Percentiles rank a stretch among this genome's conserved stretches.
These are phyloP conservation scores for Straminergon stramineum DNA, from an alignment of 225 moss, liverwort and hornwort species.

Conservation along the genomic window DNA sequence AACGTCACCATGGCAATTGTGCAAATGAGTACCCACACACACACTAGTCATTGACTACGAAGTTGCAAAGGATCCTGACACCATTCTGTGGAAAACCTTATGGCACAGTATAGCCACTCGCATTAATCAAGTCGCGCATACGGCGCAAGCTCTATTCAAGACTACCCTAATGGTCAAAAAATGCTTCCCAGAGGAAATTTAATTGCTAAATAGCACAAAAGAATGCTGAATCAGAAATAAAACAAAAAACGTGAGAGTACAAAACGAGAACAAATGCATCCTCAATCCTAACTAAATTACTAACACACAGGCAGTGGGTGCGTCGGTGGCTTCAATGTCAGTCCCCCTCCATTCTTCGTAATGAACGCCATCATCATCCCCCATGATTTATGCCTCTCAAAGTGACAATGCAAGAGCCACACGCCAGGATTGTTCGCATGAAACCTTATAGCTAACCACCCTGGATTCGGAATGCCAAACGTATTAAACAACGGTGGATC, in stretches of 20 bases:
- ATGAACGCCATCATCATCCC: constrained; percentile 32
- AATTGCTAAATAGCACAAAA: not conserved
- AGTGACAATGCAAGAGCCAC: constrained; percentile 33
- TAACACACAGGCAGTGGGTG: not conserved
- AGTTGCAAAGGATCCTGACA: not conserved
- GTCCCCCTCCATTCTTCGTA: not conserved
- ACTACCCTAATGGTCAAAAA: not conserved
- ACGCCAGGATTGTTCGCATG: constrained; percentile 18
- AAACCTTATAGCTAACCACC: constrained; percentile 22
- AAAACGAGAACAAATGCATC: not conserved
- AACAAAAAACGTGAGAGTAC: not conserved
- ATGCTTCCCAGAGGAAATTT: not conserved
- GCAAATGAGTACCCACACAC: too few species aligned
- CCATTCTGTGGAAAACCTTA: not conserved
- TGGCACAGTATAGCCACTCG: not conserved
- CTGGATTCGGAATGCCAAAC: not conserved
- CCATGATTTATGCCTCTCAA: constrained; percentile 19
- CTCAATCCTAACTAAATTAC: not conserved
- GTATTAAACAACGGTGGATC: constrained; percentile 33
- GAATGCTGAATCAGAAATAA: not conserved
- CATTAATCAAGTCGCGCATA: not conserved
- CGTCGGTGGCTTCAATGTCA: not conserved
- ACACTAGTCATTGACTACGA: too few species aligned
- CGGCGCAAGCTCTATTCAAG: not conserved
- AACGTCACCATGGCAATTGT: not conserved